Evolutionary conservation across 768 basidiomycete species (phyloP).

Genomic region (Russula sp.): DNA sequence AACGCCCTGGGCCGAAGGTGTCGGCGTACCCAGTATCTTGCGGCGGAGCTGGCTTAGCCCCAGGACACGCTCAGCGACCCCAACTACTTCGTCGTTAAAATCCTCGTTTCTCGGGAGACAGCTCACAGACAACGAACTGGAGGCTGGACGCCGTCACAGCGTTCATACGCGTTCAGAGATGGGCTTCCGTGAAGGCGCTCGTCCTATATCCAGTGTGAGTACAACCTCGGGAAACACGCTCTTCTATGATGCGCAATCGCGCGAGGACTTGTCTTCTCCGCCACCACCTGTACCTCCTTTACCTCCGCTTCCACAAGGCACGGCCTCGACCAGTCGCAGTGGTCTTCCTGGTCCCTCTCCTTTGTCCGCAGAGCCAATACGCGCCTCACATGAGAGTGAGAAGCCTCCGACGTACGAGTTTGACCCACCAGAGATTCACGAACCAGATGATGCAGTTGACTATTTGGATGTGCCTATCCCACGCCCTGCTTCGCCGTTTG

Average conservation of each 20-base stretch:
- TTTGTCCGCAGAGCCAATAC: slow-evolving; percentile 16
- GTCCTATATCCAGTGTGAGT: slow-evolving; percentile 55
- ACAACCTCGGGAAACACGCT: slow-evolving; percentile 43
- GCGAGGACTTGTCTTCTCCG: slow-evolving; percentile 38
- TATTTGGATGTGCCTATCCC: slow-evolving; percentile 54
- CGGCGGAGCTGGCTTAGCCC: slow-evolving; percentile 22
- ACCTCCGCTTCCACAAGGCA: slow-evolving; percentile 30
- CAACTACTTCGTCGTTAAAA: slow-evolving; percentile 1
- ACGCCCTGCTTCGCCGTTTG: slow-evolving; percentile 45
- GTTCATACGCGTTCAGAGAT: slow-evolving; percentile 16
- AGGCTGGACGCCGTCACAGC: slow-evolving; percentile 29
- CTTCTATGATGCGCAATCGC: slow-evolving; percentile 56
- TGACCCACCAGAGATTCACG: neutral
- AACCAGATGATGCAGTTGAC: slow-evolving; percentile 31
- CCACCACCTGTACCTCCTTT: slow-evolving; percentile 27
- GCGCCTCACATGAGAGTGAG: neutral
- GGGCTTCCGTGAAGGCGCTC: slow-evolving; percentile 28
- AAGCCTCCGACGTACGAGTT: slow-evolving; percentile 11
- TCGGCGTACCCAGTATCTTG: slow-evolving; percentile 11
- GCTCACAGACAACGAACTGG: slow-evolving; percentile 22
- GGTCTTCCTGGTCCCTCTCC: slow-evolving; percentile 10
- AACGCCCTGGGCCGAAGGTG: slow-evolving; percentile 16
- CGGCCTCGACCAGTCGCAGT: neutral
- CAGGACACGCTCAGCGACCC: slow-evolving; percentile 4
- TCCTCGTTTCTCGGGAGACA: slow-evolving; percentile 9